A percentile compares a stretch with the other conserved stretches of the same genome.
phyloP scores from a whole-genome alignment of 441 rosid species.

The Pelargonium myrrhifolium region DNA sequence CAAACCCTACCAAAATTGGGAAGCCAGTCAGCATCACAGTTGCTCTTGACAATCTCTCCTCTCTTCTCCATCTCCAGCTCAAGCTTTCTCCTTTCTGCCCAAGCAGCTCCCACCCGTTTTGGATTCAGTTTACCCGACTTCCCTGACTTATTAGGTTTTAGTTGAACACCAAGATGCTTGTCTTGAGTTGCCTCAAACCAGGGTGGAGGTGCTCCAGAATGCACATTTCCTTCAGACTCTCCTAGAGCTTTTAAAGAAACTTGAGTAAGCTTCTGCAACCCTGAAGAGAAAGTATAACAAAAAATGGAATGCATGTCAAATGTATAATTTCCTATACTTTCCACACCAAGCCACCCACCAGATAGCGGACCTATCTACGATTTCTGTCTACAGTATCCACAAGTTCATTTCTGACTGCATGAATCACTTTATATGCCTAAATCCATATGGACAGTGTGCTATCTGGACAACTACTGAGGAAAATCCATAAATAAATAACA shows the following conservation, averaged over 20 bases:
- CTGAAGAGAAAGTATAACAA: slow-evolving; percentile 26
- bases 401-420: slow-evolving; percentile 5
- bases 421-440: neutral
- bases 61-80: slow-evolving; percentile 83
- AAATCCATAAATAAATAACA: slow-evolving; percentile 11
- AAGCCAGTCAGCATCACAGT: slow-evolving; percentile 66
- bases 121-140: slow-evolving; percentile 67
- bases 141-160: slow-evolving; percentile 27
- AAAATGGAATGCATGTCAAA: slow-evolving; percentile 1
- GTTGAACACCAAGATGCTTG: slow-evolving; percentile 25
- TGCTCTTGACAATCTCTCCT: slow-evolving; percentile 47
- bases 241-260: slow-evolving; percentile 26
- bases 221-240: slow-evolving; percentile 54
- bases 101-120: slow-evolving; percentile 90
- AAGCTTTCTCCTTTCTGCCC: slow-evolving; percentile 88
- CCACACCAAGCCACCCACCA: neutral
- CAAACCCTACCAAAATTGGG: slow-evolving; percentile 96
- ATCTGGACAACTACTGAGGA: neutral
- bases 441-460: neutral
- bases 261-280: slow-evolving; percentile 32
- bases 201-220: slow-evolving; percentile 82
- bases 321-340: neutral
- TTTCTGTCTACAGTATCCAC: neutral
- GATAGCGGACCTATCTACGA: neutral
- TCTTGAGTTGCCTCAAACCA: slow-evolving; percentile 58